These are phyloP conservation scores for Entomortierella parvispora DNA, from an alignment of 192 early-diverging fungal genomes.

Conservation along the genomic window DNA sequence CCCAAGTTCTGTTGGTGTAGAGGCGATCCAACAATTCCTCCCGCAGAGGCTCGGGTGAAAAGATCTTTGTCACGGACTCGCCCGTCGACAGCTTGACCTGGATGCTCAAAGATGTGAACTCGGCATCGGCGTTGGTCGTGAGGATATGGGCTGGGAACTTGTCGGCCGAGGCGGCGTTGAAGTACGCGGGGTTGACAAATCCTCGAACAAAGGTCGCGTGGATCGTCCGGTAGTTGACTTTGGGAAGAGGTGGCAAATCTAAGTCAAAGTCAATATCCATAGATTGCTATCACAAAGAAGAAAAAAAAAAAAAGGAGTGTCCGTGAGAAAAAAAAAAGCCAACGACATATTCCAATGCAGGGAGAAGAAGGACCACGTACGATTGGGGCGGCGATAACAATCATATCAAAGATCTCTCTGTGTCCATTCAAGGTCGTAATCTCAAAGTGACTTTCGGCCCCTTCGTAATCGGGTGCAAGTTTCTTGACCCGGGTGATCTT, in stretches of 20 bases:
- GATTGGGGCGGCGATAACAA: conserved; percentile 70
- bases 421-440: conserved; percentile 46
- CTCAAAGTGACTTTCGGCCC: conserved; percentile 29
- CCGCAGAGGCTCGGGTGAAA: conserved; percentile 53
- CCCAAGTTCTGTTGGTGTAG: conserved; percentile 59
- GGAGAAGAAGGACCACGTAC: conserved; percentile 31
- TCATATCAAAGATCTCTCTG: conserved; percentile 62
- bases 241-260: conserved; percentile 25
- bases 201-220: conserved; percentile 72
- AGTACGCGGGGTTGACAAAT: conserved; percentile 59
- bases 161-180: conserved; percentile 32
- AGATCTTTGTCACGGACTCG: conserved; percentile 68
- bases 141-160: conserved; percentile 59
- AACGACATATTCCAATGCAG: neutral
- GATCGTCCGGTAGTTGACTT: conserved; percentile 59
- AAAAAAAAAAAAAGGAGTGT: neutral
- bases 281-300: conserved; percentile 22
- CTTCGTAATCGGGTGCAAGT: conserved; percentile 10
- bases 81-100: conserved; percentile 50
- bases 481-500: conserved; percentile 48
- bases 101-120: conserved; percentile 58
- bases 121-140: conserved; percentile 55
- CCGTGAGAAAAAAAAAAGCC: neutral
- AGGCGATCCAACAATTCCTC: conserved; percentile 58
- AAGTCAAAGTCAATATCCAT: conserved; percentile 54